Conservation (phyloP, 352 stramenopile genomes). For the Globisporangium sylvaticum region DNA sequence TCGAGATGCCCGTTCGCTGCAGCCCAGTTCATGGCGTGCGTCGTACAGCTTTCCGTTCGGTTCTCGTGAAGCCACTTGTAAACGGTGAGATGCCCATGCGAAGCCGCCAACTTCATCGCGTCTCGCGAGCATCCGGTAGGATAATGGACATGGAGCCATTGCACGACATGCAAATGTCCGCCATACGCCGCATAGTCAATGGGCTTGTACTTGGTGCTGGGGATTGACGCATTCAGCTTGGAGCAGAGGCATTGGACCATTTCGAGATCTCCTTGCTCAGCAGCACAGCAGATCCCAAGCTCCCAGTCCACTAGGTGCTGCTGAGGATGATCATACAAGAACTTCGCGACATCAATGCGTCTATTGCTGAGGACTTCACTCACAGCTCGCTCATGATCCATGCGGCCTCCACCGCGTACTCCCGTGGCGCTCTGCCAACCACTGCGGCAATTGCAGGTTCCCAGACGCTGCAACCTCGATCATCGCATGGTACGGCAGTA, state of each 20-base stretch:
- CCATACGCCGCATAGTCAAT: no score
- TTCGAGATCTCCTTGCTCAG: background rate
- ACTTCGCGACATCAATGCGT: background rate
- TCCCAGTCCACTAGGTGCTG: no score
- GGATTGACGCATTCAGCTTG: background rate
- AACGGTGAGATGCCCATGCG: background rate
- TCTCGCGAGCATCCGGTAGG: background rate
- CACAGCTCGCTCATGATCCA: no score
- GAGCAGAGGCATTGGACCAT: background rate
- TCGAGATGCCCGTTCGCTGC: background rate
- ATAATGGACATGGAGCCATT: background rate
- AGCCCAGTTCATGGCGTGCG: no score
- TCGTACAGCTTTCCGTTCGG: background rate
- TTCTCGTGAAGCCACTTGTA: slow-evolving; percentile 1
- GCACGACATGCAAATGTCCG: background rate
- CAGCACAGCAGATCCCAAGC: no score
- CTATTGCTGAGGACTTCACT: background rate
- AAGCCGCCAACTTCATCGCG: background rate
- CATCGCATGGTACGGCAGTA: background rate
- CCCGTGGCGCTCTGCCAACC: background rate
- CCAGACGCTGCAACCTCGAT: background rate
- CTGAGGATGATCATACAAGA: background rate
- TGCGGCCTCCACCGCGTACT: no score
- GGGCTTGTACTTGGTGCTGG: no score
- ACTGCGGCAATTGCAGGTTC: background rate